Percentiles rank a stretch among this genome's conserved stretches.
Evolutionary conservation across 2,329 filamentous ascomycete genomes (phyloP).

Genomic region (Macroventuria anomochaeta): DNA sequence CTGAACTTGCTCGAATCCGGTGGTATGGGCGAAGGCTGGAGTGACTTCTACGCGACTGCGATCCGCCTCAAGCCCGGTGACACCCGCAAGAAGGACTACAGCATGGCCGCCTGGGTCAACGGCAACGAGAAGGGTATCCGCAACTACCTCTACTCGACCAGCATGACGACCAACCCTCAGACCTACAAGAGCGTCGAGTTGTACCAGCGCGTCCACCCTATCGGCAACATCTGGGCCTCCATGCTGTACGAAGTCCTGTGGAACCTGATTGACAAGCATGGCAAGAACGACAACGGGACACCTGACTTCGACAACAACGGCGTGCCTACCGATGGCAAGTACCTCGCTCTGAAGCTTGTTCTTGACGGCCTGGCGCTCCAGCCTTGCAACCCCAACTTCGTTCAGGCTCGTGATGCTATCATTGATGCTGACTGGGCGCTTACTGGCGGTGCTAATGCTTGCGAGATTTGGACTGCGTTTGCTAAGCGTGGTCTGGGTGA

Average conservation of each 20-base stretch:
- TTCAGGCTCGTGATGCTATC: constrained; percentile 62
- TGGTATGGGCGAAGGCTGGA: constrained; percentile 67
- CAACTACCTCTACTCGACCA: constrained; percentile 60
- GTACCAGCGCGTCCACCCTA: constrained; percentile 53
- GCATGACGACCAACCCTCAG: constrained; percentile 57
- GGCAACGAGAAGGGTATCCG: constrained; percentile 57
- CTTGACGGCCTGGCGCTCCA: constrained; percentile 61
- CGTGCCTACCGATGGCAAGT: constrained; percentile 61
- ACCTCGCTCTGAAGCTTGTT: constrained; percentile 61
- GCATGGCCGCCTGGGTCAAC: constrained; percentile 60
- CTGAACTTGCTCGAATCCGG: constrained; percentile 57
- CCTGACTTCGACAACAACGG: constrained; percentile 55
- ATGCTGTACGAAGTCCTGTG: constrained; percentile 64
- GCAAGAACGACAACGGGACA: constrained; percentile 54
- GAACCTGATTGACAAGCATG: constrained; percentile 64
- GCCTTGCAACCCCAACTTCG: constrained; percentile 63
- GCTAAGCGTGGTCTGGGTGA: constrained; percentile 63
- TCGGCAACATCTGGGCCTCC: constrained; percentile 61
- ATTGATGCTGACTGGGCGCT: constrained; percentile 62
- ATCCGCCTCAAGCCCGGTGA: constrained; percentile 57
- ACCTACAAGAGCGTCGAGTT: constrained; percentile 57
- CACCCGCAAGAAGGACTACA: constrained; percentile 56
- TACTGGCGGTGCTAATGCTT: constrained; percentile 59
- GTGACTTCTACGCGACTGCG: constrained; percentile 62
- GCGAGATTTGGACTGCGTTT: constrained; percentile 62